Conservation (phyloP, 2,329 filamentous ascomycete genomes). For the Paracorniculantispora psalliotae region DNA sequence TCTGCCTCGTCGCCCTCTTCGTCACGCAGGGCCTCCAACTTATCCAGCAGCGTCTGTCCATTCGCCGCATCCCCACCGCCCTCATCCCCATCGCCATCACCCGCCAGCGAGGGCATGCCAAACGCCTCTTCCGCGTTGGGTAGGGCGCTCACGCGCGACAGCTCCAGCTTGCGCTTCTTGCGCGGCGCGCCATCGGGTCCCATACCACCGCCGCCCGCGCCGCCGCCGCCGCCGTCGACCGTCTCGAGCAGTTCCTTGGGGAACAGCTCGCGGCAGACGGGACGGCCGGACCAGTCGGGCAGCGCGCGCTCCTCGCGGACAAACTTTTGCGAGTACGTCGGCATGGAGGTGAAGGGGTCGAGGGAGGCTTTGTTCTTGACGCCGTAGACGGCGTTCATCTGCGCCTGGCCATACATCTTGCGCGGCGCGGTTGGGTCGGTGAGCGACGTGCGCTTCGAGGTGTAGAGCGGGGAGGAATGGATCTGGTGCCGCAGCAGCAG, state of each 20-base stretch:
- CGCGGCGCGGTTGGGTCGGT: conserved; percentile 36
- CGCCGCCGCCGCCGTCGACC: conserved; percentile 43
- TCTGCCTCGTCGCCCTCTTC: conserved; percentile 43
- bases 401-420: conserved; percentile 51
- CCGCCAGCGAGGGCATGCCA: conserved; percentile 28
- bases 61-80: conserved; percentile 25
- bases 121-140: conserved; percentile 49
- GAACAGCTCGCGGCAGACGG: conserved; percentile 50
- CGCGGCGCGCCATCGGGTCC: conserved; percentile 26
- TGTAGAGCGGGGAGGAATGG: conserved; percentile 52
- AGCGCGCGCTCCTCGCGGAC: conserved; percentile 46
- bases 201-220: conserved; percentile 26
- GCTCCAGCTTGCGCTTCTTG: conserved; percentile 42
- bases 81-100: conserved; percentile 25
- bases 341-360: conserved; percentile 55
- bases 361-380: conserved; percentile 50
- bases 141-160: conserved; percentile 43
- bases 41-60: conserved; percentile 37
- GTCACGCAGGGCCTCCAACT: conserved; percentile 42
- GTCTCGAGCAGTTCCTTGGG: conserved; percentile 52
- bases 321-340: conserved; percentile 55
- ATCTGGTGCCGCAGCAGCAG: conserved; percentile 53
- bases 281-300: conserved; percentile 47
- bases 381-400: conserved; percentile 53
- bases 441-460: conserved; percentile 43